A percentile compares a stretch with the other conserved stretches of the same genome.
These are phyloP conservation scores for Porogramme epimiltina DNA, from an alignment of 1,284 basidiomycete genomes.

Conservation along the genomic window DNA sequence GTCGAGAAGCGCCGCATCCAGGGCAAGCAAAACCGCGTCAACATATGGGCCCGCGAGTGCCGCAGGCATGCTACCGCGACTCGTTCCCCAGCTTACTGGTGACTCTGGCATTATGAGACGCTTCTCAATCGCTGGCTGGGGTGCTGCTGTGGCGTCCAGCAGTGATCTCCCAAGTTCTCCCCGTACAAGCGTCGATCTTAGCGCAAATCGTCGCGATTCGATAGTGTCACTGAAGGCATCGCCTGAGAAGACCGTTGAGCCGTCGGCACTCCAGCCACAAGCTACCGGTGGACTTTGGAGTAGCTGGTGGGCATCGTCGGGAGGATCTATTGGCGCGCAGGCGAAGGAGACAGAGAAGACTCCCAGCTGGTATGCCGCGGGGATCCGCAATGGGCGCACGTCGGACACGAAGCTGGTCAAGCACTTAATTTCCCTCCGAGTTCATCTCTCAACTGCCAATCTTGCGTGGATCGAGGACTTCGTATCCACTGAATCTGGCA, in stretches of 20 bases:
- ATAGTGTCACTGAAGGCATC: conserved; percentile 20
- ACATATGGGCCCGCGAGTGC: conserved; percentile 67
- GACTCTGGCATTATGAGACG: conserved; percentile 69
- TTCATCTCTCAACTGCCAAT: conserved; percentile 84
- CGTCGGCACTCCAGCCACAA: conserved; percentile 56
- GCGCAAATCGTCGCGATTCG: conserved; percentile 25
- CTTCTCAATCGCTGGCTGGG: conserved; percentile 73
- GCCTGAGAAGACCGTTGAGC: conserved; percentile 24
- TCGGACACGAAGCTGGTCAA: conserved; percentile 69
- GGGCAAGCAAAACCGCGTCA: conserved; percentile 32
- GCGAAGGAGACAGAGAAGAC: conserved; percentile 46
- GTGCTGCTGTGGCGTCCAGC: conserved; percentile 38
- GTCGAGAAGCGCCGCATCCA: conserved; percentile 33
- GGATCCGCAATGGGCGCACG: conserved; percentile 52
- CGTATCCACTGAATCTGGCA: conserved; percentile 62
- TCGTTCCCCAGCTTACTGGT: conserved; percentile 71
- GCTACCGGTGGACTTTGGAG: conserved; percentile 75
- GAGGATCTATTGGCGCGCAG: conserved; percentile 42
- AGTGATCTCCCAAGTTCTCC: conserved; percentile 34
- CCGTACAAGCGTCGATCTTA: conserved; percentile 42
- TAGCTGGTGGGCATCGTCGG: conserved; percentile 72
- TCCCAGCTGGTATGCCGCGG: conserved; percentile 63
- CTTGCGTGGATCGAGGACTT: conserved; percentile 82
- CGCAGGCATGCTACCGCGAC: conserved; percentile 53
- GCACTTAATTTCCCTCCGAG: conserved; percentile 82